Percentiles rank a stretch among this genome's conserved stretches.
These are phyloP conservation scores for Rhynchosporium agropyri DNA, from an alignment of 2,329 filamentous ascomycete species.

Conservation along the genomic window DNA sequence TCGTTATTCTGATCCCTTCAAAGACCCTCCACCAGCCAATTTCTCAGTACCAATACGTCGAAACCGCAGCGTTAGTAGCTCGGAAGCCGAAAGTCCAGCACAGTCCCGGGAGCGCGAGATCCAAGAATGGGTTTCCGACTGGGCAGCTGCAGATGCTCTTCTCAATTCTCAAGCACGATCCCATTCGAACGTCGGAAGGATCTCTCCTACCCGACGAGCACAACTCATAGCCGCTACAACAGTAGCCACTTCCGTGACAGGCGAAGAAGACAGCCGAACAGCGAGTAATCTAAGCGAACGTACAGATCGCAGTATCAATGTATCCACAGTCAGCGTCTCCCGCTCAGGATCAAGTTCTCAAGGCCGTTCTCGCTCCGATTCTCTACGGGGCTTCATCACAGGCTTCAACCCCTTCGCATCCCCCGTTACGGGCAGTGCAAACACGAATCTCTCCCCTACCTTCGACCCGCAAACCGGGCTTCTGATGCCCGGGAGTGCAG, in stretches of 20 bases:
- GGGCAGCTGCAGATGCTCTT: slow-evolving; percentile 42
- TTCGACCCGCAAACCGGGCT: slow-evolving; percentile 28
- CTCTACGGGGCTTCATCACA: slow-evolving; percentile 38
- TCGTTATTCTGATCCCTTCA: slow-evolving; percentile 39
- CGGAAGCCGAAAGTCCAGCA: slow-evolving; percentile 35
- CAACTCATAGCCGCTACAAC: slow-evolving; percentile 36
- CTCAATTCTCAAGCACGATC: slow-evolving; percentile 37
- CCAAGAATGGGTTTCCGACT: slow-evolving; percentile 44
- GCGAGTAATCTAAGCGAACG: slow-evolving; percentile 43
- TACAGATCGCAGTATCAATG: slow-evolving; percentile 39
- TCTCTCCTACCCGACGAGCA: slow-evolving; percentile 41
- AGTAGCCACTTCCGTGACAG: slow-evolving; percentile 33
- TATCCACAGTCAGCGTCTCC: slow-evolving; percentile 33
- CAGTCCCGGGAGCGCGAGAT: slow-evolving; percentile 41
- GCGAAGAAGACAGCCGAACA: slow-evolving; percentile 41
- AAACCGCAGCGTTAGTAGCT: slow-evolving; percentile 25
- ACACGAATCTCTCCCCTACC: slow-evolving; percentile 27
- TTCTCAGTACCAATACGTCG: slow-evolving; percentile 17
- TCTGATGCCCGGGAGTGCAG: slow-evolving; percentile 33
- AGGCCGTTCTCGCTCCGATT: slow-evolving; percentile 37
- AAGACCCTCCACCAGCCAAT: slow-evolving; percentile 32
- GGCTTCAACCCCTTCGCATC: slow-evolving; percentile 38
- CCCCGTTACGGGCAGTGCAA: slow-evolving; percentile 26
- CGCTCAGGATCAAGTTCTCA: slow-evolving; percentile 39
- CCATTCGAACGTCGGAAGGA: slow-evolving; percentile 38